Evolutionary conservation across 495 filamentous ascomycete genomes (phyloP), one percentile per base, ranked within the genome.

Genomic region (Daldinia bambusicola): DNA sequence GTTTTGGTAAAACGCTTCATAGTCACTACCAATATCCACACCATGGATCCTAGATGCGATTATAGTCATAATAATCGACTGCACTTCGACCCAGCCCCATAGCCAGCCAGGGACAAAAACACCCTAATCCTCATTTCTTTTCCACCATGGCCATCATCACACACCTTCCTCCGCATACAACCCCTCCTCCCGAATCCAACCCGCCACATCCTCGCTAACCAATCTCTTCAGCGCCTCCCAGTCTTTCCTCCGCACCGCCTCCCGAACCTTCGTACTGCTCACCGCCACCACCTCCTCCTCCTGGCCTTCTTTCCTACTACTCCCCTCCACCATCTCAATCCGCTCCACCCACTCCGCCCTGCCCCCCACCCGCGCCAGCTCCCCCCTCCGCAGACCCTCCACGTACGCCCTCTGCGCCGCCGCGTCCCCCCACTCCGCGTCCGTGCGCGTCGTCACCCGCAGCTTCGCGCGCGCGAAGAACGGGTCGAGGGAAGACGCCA

Each of bases 201-300:
- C 81, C 40, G 78, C 81, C 1, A 97, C 88, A 12, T 79, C 83
- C 3, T 82, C 79, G 2, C 90, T 88, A 13, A 95, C 90, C 74
- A 96, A 76, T 80, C 75, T 80, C 14, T 78, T 77, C 66, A 98
- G 81, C 34, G 75, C 84, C 36, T 84, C 79, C 71, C 82, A 82
- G 30, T 91, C 87, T 30, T 78, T 76, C 12, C 77, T 76, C 55
- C 77, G 78, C 9, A 85, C 86, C 4, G 91, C 90, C 66, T 89
- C 84, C 51, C 95, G 86, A 2, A 94, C 92, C 73, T 80, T 87
- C 4, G 95, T 98, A 55, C 92, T 95, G 75, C 93, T 97, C 12
- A 97, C 84, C 2, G 85, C 77, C 6, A 37, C 53, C n/a, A 31
- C 50, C 5, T 80, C 86, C 0, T 83, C 85, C 26, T 26, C 26